These are phyloP conservation scores for Lepraria neglecta DNA, from an alignment of 495 filamentous ascomycete genomes.

Conservation along the genomic window DNA sequence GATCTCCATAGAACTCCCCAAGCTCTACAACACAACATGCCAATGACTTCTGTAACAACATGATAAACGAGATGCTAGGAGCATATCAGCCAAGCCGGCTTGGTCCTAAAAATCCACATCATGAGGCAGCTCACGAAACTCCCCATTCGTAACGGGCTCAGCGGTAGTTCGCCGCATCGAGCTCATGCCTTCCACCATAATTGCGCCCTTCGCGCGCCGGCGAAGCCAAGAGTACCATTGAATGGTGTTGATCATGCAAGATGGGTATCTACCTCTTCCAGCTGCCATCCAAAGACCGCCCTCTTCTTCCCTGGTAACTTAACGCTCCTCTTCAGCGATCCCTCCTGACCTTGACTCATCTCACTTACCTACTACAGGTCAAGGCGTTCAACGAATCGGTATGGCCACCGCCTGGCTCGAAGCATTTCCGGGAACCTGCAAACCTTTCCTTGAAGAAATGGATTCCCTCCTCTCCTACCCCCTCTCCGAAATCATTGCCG, in stretches of 20 bases:
- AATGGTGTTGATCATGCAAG: not conserved
- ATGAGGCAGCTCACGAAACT: slow-evolving; percentile 7
- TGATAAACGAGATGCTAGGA: not conserved
- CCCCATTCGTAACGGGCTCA: not conserved
- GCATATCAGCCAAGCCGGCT: slow-evolving; percentile 11
- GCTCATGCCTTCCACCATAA: not conserved
- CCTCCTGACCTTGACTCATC: not conserved
- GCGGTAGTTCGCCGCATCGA: not conserved
- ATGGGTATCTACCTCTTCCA: slow-evolving; percentile 15
- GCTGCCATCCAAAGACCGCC: slow-evolving; percentile 57
- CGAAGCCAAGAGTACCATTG: not conserved
- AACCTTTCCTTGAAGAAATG: slow-evolving; percentile 71
- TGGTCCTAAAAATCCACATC: not conserved
- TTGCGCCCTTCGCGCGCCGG: not conserved
- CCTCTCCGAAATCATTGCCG: slow-evolving; percentile 69
- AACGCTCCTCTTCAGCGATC: not conserved
- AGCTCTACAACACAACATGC: not conserved
- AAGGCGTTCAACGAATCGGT: slow-evolving; percentile 89
- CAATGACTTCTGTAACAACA: slow-evolving; percentile 4
- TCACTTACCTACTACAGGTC: slow-evolving; percentile 49
- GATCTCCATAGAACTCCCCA: not conserved
- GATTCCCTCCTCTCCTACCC: slow-evolving; percentile 63
- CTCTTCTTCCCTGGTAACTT: slow-evolving; percentile 73
- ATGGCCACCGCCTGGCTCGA: slow-evolving; percentile 83
- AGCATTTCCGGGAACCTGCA: slow-evolving; percentile 69